Evolutionary conservation across 1,284 basidiomycete genomes (phyloP).

Genomic region (Ustilago curta): DNA sequence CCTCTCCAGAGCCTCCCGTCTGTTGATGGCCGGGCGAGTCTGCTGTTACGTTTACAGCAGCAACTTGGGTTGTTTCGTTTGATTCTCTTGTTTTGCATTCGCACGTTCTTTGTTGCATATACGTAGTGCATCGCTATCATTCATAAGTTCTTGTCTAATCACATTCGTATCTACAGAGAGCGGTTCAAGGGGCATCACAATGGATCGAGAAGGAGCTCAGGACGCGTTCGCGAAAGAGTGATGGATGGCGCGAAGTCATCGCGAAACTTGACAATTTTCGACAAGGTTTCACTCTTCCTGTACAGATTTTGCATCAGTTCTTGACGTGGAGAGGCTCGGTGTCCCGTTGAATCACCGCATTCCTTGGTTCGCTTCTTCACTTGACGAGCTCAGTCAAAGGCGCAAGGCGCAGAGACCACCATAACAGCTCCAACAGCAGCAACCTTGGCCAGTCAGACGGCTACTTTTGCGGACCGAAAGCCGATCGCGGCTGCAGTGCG

Average conservation of each 20-base stretch:
- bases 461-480: background rate
- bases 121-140: too few species aligned
- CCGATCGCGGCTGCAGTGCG: background rate
- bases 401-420: too few species aligned
- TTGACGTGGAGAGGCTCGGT: slow-evolving; percentile 9
- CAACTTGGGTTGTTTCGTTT: too few species aligned
- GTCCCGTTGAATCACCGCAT: background rate
- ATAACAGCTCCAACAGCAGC: background rate
- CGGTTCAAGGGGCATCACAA: background rate
- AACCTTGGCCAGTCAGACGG: background rate
- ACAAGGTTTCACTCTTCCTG: slow-evolving; percentile 10
- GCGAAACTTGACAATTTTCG: slow-evolving; percentile 3
- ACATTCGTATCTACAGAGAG: too few species aligned
- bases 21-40: background rate
- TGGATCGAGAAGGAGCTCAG: background rate
- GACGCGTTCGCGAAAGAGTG: background rate
- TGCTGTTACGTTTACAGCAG: too few species aligned
- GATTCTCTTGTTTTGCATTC: too few species aligned
- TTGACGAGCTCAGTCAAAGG: background rate
- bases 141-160: too few species aligned
- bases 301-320: background rate
- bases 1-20: too few species aligned
- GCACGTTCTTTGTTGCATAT: too few species aligned
- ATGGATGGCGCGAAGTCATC: background rate
- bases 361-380: slow-evolving; percentile 1